These are phyloP conservation scores for Umbilicaria muhlenbergii DNA, from an alignment of 495 filamentous ascomycete species.

Conservation along the genomic window DNA sequence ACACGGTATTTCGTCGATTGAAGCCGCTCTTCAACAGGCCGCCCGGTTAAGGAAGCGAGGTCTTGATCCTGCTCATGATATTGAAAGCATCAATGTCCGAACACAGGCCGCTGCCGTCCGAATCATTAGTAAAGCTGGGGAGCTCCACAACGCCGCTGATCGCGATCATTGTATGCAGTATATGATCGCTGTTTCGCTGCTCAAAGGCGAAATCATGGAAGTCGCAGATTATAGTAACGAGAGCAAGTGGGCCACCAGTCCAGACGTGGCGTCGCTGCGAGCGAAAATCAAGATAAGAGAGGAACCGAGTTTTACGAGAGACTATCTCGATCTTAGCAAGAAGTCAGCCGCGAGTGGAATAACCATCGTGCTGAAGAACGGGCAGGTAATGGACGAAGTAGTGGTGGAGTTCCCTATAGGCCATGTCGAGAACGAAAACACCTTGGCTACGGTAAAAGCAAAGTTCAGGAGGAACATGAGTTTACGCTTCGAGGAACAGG, in stretches of 20 bases:
- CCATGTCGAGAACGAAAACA: slow-evolving; percentile 58
- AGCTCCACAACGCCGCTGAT: slow-evolving; percentile 26
- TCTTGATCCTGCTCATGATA: slow-evolving; percentile 7
- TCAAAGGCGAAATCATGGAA: slow-evolving; percentile 21
- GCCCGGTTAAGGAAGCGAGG: slow-evolving; percentile 4
- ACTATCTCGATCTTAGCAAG: slow-evolving; percentile 20
- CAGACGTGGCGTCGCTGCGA: slow-evolving; percentile 15
- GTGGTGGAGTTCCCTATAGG: slow-evolving; percentile 76
- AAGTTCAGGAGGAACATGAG: slow-evolving; percentile 69
- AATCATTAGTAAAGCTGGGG: slow-evolving; percentile 27
- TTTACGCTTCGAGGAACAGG: slow-evolving; percentile 43
- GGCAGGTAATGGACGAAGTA: slow-evolving; percentile 47
- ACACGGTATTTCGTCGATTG: slow-evolving; percentile 23
- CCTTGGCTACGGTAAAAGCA: slow-evolving; percentile 54
- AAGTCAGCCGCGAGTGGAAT: slow-evolving; percentile 15
- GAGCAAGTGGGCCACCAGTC: slow-evolving; percentile 18
- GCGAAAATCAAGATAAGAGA: slow-evolving; percentile 16
- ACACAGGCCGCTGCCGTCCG: slow-evolving; percentile 20
- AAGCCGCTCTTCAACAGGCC: slow-evolving; percentile 18
- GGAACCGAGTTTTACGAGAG: slow-evolving; percentile 19
- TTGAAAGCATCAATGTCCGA: slow-evolving; percentile 18
- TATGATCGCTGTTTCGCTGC: slow-evolving; percentile 22
- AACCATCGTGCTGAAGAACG: slow-evolving; percentile 13
- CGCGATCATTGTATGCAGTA: slow-evolving; percentile 32
- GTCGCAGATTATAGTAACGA: slow-evolving; percentile 22